These are phyloP conservation scores for Tylopilus vinaceipallidus DNA, from an alignment of 768 basidiomycete species.

Conservation along the genomic window DNA sequence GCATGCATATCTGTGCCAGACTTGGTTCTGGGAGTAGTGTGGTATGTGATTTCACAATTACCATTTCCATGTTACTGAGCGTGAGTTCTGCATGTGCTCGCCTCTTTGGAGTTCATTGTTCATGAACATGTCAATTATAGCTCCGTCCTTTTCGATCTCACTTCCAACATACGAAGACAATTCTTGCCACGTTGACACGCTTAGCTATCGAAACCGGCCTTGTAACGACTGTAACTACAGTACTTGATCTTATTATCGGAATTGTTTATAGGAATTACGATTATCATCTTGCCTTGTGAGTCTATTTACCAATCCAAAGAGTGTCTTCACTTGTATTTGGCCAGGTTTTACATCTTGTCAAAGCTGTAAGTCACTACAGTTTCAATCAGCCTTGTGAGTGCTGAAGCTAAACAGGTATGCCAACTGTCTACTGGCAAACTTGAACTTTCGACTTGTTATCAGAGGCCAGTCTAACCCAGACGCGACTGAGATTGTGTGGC, in stretches of 20 bases:
- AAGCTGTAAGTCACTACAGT: constrained; percentile 3
- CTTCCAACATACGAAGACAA: background rate
- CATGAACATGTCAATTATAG: constrained; percentile 5
- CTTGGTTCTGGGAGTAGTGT: constrained; percentile 22
- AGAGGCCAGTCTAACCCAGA: no score
- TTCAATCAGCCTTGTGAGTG: no score
- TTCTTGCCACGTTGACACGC: constrained; percentile 3
- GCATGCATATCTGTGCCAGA: constrained; percentile 8
- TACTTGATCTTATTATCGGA: constrained; percentile 12
- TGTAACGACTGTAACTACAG: constrained; percentile 8
- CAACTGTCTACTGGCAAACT: constrained; percentile 10
- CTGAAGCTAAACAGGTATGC: constrained; percentile 8
- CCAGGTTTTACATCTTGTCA: constrained; percentile 1
- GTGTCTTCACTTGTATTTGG: background rate
- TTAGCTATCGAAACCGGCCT: constrained; percentile 16
- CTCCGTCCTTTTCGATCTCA: constrained; percentile 1
- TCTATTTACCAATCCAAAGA: fast-evolving
- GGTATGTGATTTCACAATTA: constrained; percentile 19
- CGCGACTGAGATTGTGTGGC: no score
- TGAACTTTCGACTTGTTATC: constrained; percentile 9
- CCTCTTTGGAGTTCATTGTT: background rate
- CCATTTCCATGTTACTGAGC: constrained; percentile 16
- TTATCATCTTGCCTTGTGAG: constrained; percentile 15
- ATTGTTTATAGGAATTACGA: background rate
- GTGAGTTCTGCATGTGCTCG: background rate